Evolutionary conservation across 208 protist genomes (phyloP), one percentile per base, ranked within the genome.

Genomic region (Naegleria lovaniensis): DNA sequence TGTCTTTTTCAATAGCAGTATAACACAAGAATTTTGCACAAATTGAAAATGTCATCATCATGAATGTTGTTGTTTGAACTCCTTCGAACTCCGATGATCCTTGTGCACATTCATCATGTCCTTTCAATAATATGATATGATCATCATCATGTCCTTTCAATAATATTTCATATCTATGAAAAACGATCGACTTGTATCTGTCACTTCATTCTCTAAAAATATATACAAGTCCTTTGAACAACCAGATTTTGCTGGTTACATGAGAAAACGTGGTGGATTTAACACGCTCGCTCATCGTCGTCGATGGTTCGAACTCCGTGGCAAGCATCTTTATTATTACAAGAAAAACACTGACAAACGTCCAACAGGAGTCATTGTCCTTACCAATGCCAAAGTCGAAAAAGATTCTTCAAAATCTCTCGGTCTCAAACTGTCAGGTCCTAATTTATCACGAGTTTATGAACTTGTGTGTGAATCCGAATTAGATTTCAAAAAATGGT

Each of bases 181-280:
- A n/a, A n/a, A n/a, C n/a, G n/a, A n/a, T n/a, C n/a, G n/a, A n/a
- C n/a, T n/a, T n/a, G n/a, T n/a, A n/a, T n/a, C n/a, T n/a, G n/a
- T n/a, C n/a, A n/a, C n/a, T n/a, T n/a, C n/a, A n/a, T n/a, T n/a
- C n/a, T n/a, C n/a, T n/a, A n/a, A n/a, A n/a, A n/a, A n/a, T n/a
- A n/a, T n/a, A n/a, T n/a, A n/a, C 51, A 5, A 87, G 19, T 25
- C 41, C 6, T 87, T 87, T 51, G 83, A 87, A 51, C 33, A 87
- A 87, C 83, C 83, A 41, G 83, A 87, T n/a, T 51, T 51, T 87
- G 40, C 83, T 36, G 83, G 83, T 40, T 87, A 87, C n/a, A 38
- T 79, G n/a, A 79, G n/a, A 36, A 79, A 79, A 33, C 19, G n/a
- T 36, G 67, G 67, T 38, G 67, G 29, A 79, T 79, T 79, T 36